Conservation (phyloP, 805 yeast species). For the Schwanniomyces occidentalis region DNA sequence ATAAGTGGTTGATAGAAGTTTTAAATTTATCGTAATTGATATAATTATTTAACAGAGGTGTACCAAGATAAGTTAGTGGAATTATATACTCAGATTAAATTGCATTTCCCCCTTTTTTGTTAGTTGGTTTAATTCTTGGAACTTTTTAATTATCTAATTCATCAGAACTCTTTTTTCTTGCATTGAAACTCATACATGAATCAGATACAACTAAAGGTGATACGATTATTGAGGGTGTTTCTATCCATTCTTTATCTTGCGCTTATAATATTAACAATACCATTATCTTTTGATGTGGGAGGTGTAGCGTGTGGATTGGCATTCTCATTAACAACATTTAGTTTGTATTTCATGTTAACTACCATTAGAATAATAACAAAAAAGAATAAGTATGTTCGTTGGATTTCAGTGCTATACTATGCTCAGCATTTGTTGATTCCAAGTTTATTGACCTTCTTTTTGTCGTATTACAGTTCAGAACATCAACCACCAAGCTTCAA, state of each 20-base stretch:
- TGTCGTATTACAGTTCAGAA: constrained; percentile 47
- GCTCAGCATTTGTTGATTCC: constrained; percentile 84
- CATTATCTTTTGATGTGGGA: constrained; percentile 91
- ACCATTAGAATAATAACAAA: constrained; percentile 62
- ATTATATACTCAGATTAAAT: too few relatives aligned
- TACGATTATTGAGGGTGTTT: constrained; percentile 29
- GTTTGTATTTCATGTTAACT: constrained; percentile 68
- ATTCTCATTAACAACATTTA: constrained; percentile 63
- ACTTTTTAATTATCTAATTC: neutral
- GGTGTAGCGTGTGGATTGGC: constrained; percentile 88
- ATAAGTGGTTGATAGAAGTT: too few relatives aligned
- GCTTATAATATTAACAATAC: constrained; percentile 77
- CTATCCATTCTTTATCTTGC: constrained; percentile 63
- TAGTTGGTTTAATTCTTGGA: neutral
- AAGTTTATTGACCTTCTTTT: constrained; percentile 67
- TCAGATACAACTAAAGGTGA: neutral
- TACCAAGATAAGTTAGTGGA: too few relatives aligned
- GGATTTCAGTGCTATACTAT: constrained; percentile 61
- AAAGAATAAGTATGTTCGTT: constrained; percentile 40
- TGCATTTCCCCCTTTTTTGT: too few relatives aligned
- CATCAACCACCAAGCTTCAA: constrained; percentile 2
- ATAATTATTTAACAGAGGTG: too few relatives aligned
- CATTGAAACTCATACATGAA: neutral
- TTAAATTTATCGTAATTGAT: too few relatives aligned
- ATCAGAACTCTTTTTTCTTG: too few relatives aligned